Evolutionary conservation across 352 stramenopile genomes (phyloP), one percentile per base, ranked within the genome.

Genomic region (Globisporangium alternatum): DNA sequence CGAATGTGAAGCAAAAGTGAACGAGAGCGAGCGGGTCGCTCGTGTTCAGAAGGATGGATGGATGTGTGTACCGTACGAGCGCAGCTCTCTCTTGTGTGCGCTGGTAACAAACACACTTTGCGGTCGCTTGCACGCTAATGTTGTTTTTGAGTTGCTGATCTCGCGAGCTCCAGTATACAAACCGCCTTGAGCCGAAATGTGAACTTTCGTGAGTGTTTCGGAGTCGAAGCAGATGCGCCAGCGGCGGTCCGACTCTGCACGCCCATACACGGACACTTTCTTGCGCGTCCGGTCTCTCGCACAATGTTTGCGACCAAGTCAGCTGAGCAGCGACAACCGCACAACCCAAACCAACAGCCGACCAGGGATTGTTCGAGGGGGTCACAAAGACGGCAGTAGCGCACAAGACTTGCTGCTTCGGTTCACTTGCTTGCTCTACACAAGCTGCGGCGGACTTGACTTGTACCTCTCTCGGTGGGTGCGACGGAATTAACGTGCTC

Each of bases 81-180:
- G 33, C 33, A 44, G 9, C 10, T 44, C 37, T 44, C 37, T 12
- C 33, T 44, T 43, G 37, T 43, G 37, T 43, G 37, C 15, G 37
- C 33, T 37, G 33, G 33, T 37, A 15, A 9, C 37, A 43, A 45
- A 8, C 33, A 21, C 39, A 45, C 39, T 3, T 55, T 30, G 12
- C 5, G 15, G 45, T 19, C 15, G 45, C 3, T 39, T 54, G 22
- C 9, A n/a, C 10, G 8, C 30, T 33, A 13, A n/a, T n/a, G n/a
- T n/a, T n/a, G n/a, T n/a, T n/a, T n/a, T n/a, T 37, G 33, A 37
- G 33, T 37, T 37, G 48, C 13, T 13, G 31, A 19, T 54, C 48
- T 56, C 49, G 49, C 5, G 49, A 56, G 49, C 49, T 56, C 25
- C 49, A 56, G 17, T 56, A 56, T 41, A 56, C 49, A 56, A 31